Conservation (phyloP, 176 grass and related monocot genomes). For the Ensete ventricosum region DNA sequence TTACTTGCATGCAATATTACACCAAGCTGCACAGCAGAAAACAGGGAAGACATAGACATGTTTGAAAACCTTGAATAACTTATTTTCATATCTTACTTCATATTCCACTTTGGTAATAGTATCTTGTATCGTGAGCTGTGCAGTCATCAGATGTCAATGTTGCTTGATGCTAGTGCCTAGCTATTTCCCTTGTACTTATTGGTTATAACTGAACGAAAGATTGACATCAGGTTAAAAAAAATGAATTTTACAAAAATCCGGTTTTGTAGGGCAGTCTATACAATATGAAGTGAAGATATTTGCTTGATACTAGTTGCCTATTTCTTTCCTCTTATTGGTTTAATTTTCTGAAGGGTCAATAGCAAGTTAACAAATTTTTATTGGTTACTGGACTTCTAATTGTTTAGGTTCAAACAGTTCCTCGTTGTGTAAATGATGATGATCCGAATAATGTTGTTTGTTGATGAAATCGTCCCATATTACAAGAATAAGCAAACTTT, state of each 20-base stretch:
- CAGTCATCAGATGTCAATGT: background rate
- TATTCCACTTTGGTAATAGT: background rate
- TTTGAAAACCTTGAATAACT: too few species aligned
- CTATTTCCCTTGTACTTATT: background rate
- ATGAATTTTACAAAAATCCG: too few species aligned
- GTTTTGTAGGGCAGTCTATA: too few species aligned
- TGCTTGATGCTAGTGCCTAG: background rate
- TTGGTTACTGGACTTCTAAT: background rate
- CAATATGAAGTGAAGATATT: too few species aligned
- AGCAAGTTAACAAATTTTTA: background rate
- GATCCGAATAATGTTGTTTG: conserved; percentile 32
- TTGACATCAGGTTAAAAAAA: background rate
- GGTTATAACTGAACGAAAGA: background rate
- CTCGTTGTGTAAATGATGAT: conserved; percentile 34
- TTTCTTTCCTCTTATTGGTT: background rate
- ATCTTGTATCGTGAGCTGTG: background rate
- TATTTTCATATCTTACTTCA: too few species aligned
- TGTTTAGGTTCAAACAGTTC: conserved; percentile 23
- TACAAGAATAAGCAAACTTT: conserved; percentile 42
- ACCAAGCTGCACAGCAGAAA: too few species aligned
- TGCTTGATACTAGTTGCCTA: background rate
- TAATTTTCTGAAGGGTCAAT: background rate
- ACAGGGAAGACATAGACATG: too few species aligned
- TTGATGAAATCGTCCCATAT: conserved; percentile 31
- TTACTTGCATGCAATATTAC: too few species aligned